These are phyloP conservation scores for Puccinia triticina DNA, from an alignment of 1,284 basidiomycete species.

Conservation along the genomic window DNA sequence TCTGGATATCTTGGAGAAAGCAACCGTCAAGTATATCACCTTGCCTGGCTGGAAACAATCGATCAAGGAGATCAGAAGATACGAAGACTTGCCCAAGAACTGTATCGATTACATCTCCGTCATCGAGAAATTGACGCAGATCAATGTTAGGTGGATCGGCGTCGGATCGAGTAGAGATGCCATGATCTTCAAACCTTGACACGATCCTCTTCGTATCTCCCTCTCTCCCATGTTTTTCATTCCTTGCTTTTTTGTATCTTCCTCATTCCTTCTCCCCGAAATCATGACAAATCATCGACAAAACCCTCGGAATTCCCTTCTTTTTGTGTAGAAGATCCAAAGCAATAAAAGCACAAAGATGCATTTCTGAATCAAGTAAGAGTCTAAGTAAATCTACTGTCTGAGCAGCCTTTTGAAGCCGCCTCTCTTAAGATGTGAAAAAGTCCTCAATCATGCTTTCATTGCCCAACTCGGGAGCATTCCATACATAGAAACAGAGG, in stretches of 20 bases:
- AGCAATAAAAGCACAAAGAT: too few species aligned
- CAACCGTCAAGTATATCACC: slow-evolving; percentile 86
- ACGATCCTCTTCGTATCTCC: neutral
- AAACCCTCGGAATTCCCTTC: too few species aligned
- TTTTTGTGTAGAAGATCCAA: too few species aligned
- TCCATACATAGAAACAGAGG: too few species aligned
- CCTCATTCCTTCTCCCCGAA: too few species aligned
- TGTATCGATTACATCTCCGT: slow-evolving; percentile 86
- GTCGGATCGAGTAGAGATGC: slow-evolving; percentile 80
- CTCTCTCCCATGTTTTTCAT: neutral
- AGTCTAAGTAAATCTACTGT: too few species aligned
- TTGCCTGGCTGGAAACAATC: slow-evolving; percentile 88
- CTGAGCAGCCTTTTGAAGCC: too few species aligned
- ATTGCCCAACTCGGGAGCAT: too few species aligned
- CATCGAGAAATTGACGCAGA: slow-evolving; percentile 79
- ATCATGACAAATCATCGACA: too few species aligned
- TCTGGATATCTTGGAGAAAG: slow-evolving; percentile 76
- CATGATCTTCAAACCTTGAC: slow-evolving; percentile 66
- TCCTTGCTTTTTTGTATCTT: neutral
- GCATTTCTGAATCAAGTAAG: too few species aligned
- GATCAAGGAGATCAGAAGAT: slow-evolving; percentile 71
- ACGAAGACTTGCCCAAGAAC: slow-evolving; percentile 79
- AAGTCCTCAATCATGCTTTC: too few species aligned
- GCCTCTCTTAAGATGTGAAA: too few species aligned
- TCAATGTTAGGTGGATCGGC: slow-evolving; percentile 87